phyloP scores from a whole-genome alignment of 257 asterid genomes.

The Jacaranda copaia region DNA sequence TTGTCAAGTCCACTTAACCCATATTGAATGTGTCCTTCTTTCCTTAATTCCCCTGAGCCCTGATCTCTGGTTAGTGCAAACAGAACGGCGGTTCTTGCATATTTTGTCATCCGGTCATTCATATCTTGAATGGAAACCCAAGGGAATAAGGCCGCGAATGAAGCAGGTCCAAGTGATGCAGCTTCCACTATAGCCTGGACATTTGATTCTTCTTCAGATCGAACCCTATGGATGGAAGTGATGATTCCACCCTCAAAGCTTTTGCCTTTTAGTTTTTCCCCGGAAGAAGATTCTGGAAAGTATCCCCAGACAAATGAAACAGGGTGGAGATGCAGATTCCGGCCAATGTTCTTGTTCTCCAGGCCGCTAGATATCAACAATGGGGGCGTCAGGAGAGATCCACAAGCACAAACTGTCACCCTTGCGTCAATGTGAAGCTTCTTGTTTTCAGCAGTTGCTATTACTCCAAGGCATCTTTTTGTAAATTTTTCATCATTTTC shows the following conservation, averaged over 20 bases:
- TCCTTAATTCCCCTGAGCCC: conserved; percentile 73
- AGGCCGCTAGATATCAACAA: conserved; percentile 72
- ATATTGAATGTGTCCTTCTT: conserved; percentile 55
- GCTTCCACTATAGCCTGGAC: conserved; percentile 67
- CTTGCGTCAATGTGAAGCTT: conserved; percentile 64
- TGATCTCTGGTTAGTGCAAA: conserved; percentile 68
- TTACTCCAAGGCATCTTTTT: conserved; percentile 72
- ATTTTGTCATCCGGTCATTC: conserved; percentile 66
- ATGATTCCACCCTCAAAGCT: conserved; percentile 83
- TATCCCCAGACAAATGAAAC: conserved; percentile 83
- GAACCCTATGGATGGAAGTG: conserved; percentile 75
- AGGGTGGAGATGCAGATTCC: conserved; percentile 89
- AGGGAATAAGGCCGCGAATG: conserved; percentile 62
- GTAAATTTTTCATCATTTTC: conserved; percentile 32
- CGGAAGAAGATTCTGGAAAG: conserved; percentile 60
- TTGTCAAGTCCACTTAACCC: conserved; percentile 49
- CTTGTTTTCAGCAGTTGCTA: conserved; percentile 52
- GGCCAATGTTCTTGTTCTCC: conserved; percentile 77
- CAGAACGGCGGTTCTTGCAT: conserved; percentile 64
- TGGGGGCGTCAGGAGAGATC: conserved; percentile 85
- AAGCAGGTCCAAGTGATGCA: conserved; percentile 69
- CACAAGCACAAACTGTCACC: conserved; percentile 74
- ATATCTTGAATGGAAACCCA: conserved; percentile 75
- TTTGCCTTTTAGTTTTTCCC: conserved; percentile 58
- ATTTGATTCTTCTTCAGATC: conserved; percentile 48